These are phyloP conservation scores for Termitomyces bulborhizus DNA, from an alignment of 768 basidiomycete species.

Conservation along the genomic window DNA sequence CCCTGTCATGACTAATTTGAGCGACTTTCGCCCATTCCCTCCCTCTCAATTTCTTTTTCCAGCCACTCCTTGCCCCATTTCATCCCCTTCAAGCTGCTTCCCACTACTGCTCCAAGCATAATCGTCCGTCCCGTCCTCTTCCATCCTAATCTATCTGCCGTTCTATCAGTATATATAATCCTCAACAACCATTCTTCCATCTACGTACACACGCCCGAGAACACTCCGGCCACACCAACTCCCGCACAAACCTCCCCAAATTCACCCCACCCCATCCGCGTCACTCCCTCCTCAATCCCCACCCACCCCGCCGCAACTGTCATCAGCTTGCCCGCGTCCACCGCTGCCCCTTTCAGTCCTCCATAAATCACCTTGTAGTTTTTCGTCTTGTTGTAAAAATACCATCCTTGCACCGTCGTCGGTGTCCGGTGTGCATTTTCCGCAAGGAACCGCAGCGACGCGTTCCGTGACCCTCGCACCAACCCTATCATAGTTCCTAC, in stretches of 20 bases:
- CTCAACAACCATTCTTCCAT: neutral
- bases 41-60: constrained; percentile 16
- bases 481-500: constrained; percentile 67
- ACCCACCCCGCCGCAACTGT: constrained; percentile 35
- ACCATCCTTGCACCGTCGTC: constrained; percentile 86
- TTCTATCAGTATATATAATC: neutral
- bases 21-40: constrained; percentile 15
- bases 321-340: constrained; percentile 46
- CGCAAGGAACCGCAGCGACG: constrained; percentile 80
- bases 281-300: constrained; percentile 35
- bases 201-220: constrained; percentile 47
- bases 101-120: constrained; percentile 52
- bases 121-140: constrained; percentile 40
- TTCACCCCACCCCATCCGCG: constrained; percentile 28
- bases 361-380: constrained; percentile 81
- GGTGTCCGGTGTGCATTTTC: constrained; percentile 89
- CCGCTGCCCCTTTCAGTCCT: constrained; percentile 61
- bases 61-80: constrained; percentile 28
- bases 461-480: constrained; percentile 62
- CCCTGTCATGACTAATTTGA: constrained; percentile 10
- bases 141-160: constrained; percentile 53
- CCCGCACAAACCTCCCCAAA: constrained; percentile 57
- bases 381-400: constrained; percentile 94
- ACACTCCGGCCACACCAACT: constrained; percentile 52
- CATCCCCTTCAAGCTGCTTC: constrained; percentile 44